A percentile compares a stretch with the other conserved stretches of the same genome.
These are phyloP conservation scores for Penicillium corylophilum DNA, from an alignment of 2,329 filamentous ascomycete genomes.

Conservation along the genomic window DNA sequence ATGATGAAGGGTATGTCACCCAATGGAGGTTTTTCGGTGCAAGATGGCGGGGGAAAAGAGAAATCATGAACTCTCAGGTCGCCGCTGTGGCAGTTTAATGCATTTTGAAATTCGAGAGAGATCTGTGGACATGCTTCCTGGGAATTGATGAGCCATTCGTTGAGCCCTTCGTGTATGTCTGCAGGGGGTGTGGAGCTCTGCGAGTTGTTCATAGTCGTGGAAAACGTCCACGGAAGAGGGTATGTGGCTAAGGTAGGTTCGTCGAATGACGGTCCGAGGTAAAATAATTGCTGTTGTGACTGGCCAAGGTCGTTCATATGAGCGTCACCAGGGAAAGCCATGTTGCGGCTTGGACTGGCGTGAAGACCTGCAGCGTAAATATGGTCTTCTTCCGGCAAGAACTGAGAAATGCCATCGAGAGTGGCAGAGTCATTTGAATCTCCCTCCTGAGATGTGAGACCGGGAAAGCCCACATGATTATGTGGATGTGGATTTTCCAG, in stretches of 20 bases:
- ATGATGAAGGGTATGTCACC: neutral
- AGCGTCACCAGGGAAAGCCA: neutral
- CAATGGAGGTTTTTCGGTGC: neutral
- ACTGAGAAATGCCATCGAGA: neutral
- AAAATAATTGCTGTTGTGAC: neutral
- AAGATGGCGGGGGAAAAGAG: neutral
- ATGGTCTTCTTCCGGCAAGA: neutral
- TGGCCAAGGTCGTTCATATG: neutral
- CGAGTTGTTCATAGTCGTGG: neutral
- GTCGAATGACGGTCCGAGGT: neutral
- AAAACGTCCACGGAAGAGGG: neutral
- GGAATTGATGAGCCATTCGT: neutral
- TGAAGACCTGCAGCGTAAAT: neutral
- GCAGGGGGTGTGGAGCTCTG: neutral
- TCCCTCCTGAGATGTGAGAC: neutral
- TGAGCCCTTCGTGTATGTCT: neutral
- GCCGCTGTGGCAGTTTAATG: neutral
- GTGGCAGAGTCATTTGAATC: neutral
- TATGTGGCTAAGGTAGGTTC: neutral
- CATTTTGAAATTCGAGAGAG: neutral
- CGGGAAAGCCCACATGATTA: neutral
- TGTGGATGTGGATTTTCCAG: neutral
- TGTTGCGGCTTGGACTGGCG: neutral
- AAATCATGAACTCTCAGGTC: neutral
- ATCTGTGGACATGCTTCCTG: neutral